Base-by-base conservation (phyloP, 192 early-diverging fungal genomes). In the Coemansia sp. region DNA sequence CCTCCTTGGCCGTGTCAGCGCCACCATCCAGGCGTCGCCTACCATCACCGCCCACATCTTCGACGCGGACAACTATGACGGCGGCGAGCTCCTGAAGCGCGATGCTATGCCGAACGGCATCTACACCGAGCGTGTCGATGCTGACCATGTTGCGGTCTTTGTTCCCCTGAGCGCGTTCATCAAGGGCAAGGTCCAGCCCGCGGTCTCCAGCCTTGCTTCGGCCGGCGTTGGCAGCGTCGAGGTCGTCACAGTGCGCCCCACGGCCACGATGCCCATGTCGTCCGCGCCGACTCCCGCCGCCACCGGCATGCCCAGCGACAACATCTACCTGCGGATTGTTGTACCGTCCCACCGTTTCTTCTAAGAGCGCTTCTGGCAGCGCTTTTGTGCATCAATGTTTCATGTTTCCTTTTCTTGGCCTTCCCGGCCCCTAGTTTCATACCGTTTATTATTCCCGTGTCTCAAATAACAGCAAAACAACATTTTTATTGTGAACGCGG, bases 281-380 rank as follows among this genome's bases (percentile, higher is more conserved):
- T 59, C 56, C 10, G 64, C 64, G 17, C 64, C 64, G 7, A 67
- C 64, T 25, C 64, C 50, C 7, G 56, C 56, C 17, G 39, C 45
- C 14, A 38, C 64, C 14, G 48, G 29, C 3, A 28, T 54, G 14
- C 45, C 37, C 9, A 35, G 39, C 7, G 50, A 55, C 17, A 53
- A 54, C 46, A 59, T 67, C 22, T 67, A 54, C 26, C 47, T 67
- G 27, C 50, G 64, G 18, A 59, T 67, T 33, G 64, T 67, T 22
- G 52, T 67, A 40, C 64, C 64, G 1, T 10, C 59, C 14, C 27
- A 27, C 20, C 24, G 28, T 20, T 37, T 61, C 8, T 8, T 42
- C 41, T 61, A 61, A n/a, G n/a, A n/a, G n/a, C n/a, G n/a, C n/a
- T n/a, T n/a, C n/a, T n/a, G n/a, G n/a, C n/a, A 46, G 19, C 18